Base-by-base conservation (phyloP, 2,329 filamentous ascomycete species). In the Cadophora gregata region DNA sequence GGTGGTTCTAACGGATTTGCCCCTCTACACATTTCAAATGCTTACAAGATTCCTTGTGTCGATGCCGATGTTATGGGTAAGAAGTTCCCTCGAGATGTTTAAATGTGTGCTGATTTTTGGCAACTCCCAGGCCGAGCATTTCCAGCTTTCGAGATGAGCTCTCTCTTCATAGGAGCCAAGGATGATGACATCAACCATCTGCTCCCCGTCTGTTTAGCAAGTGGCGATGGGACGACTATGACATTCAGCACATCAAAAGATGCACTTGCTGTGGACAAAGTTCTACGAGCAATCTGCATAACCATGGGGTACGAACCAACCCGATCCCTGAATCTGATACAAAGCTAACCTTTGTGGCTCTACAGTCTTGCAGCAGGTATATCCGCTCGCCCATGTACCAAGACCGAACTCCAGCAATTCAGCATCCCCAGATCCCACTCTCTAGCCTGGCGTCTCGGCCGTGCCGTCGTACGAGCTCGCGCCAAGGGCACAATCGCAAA, bases 51-150 rank as follows among this genome's bases (percentile, higher is more conserved):
- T 31, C 63, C 63, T 36, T 45, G 31, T 47, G 36, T 65, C 24
- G 63, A 65, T 36, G 58, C 63, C 10, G 63, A 64, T 53, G 21
- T 51, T 0, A 64, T 64, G 63, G 63, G 55, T 60, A 60, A 27
- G 47, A 2, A 53, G 21, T 16, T 21, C 19, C 31, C 21, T 1
- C 19, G 19, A 14, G 9, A 10, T 45, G 3, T 3, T 8, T 16
- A 7, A 3, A 55, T 27, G 27, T 25, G 21, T 50, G 10, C 45
- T 36, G n/a, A 27, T 3, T 16, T 3, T 16, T 62, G 1, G 10
- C 1, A 36, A 21, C 16, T 21, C 24, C 3, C n/a, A 64, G 55
- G 63, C 2, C 53, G 63, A 45, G 63, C 63, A 25, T 64, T 53
- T 27, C 63, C 63, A 19, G 33, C 63, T 1, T 64, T 59, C 24